Base-by-base conservation (phyloP, 139 green algal species). In the Chlamydomonas sp. region DNA sequence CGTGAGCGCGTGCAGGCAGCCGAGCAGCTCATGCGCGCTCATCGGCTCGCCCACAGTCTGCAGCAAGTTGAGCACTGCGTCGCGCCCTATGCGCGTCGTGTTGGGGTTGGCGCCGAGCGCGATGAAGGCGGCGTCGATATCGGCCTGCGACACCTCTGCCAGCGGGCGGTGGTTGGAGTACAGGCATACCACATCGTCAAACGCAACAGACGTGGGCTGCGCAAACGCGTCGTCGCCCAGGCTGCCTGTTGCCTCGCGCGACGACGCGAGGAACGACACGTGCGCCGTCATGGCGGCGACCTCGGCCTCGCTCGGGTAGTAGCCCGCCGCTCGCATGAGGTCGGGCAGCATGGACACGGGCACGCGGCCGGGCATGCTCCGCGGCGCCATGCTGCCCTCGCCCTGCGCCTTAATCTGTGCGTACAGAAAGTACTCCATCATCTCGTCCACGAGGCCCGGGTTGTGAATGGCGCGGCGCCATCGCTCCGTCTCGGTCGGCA, bases 151-250 rank as follows among this genome's bases (percentile, higher is more conserved):
- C 48, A 79, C 76, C 28, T 72, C 71, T 58, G 57, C 61, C 43
- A 91, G 71, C 28, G 83, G 85, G 36, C 85, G 73, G 69, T 91
- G 80, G 78, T 89, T 91, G 54, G 79, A 39, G 65, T 89, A 91
- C 30, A 93, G 63, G 10, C 38, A 73, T 8, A 91, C 50, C 47
- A 93, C 79, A 3, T 84, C 78, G 1, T 80, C 75, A 43, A 91
- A 86, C 49, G 66, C 62, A 3, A 91, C 43, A 48, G 35, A n/a
- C 1, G 49, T 24, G 16, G 79, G 61, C 22, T 37, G 31, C 5
- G 79, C 77, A 58, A 75, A 26, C n/a, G n/a, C n/a, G n/a, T n/a
- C n/a, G n/a, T n/a, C n/a, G n/a, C n/a, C n/a, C n/a, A n/a, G n/a
- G n/a, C n/a, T n/a, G n/a, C n/a, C n/a, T n/a, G n/a, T n/a, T n/a